A percentile compares a stretch with the other conserved stretches of the same genome.
Evolutionary conservation across 352 stramenopile species (phyloP).

Genomic region (Phytopythium montanum): DNA sequence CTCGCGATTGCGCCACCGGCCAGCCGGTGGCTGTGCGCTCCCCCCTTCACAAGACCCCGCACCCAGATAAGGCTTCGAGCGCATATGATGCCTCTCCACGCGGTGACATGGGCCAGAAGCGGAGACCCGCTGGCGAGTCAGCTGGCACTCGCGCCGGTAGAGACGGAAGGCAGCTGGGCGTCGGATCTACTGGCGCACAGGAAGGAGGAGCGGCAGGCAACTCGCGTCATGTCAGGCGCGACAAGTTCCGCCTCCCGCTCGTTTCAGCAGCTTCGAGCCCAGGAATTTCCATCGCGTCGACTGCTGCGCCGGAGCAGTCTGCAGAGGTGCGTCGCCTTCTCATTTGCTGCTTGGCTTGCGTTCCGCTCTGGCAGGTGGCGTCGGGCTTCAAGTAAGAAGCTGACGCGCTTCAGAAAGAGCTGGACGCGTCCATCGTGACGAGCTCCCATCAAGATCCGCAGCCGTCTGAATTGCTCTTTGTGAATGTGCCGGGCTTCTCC

Average conservation of each 20-base stretch:
- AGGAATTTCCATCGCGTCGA: conserved; percentile 6
- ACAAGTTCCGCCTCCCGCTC: conserved; percentile 23
- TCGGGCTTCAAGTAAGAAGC: neutral
- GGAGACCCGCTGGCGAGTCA: conserved; percentile 15
- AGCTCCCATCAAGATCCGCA: neutral
- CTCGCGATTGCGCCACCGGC: conserved; percentile 17
- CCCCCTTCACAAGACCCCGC: too few species aligned
- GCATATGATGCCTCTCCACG: neutral
- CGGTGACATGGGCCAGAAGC: neutral
- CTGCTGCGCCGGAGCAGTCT: conserved; percentile 4
- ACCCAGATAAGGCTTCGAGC: neutral
- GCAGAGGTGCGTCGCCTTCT: conserved; percentile 3
- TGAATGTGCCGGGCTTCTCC: too few species aligned
- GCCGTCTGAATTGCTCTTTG: too few species aligned
- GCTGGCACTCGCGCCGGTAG: conserved; percentile 1
- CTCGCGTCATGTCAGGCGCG: neutral
- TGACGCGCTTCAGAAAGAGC: neutral
- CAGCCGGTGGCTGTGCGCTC: neutral
- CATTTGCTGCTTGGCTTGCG: too few species aligned
- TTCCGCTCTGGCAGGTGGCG: neutral
- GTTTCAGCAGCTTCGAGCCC: conserved; percentile 1
- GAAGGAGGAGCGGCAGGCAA: neutral
- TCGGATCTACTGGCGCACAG: neutral
- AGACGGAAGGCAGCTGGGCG: neutral
- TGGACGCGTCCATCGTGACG: neutral